These are phyloP conservation scores for Pythium vanterpoolii DNA, from an alignment of 352 stramenopile genomes.

Conservation along the genomic window DNA sequence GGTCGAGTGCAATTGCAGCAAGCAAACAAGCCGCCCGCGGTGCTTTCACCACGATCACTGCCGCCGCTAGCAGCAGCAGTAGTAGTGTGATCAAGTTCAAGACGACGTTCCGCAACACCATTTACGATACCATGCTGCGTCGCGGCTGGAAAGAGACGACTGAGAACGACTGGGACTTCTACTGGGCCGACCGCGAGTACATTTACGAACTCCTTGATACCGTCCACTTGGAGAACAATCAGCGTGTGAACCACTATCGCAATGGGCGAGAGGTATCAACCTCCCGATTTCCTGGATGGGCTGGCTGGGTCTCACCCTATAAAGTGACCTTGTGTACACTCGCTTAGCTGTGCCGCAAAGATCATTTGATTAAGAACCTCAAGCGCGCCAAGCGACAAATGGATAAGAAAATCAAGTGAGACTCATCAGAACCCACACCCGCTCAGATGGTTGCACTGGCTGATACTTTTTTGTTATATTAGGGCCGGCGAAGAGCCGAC, in stretches of 20 bases:
- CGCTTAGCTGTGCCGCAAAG: slow-evolving; percentile 86
- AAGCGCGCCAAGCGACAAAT: slow-evolving; percentile 84
- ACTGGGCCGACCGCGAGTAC: slow-evolving; percentile 88
- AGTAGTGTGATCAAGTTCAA: slow-evolving; percentile 70
- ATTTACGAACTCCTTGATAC: slow-evolving; percentile 91
- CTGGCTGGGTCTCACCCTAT: neutral
- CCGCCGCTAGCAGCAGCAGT: neutral
- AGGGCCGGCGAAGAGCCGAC: slow-evolving; percentile 45
- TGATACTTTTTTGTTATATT: neutral
- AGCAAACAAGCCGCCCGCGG: slow-evolving; percentile 1
- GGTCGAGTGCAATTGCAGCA: neutral
- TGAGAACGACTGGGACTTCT: slow-evolving; percentile 89
- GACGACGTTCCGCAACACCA: slow-evolving; percentile 90
- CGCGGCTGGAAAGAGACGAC: slow-evolving; percentile 89
- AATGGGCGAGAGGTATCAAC: slow-evolving; percentile 66
- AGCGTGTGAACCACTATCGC: slow-evolving; percentile 91
- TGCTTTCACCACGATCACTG: neutral
- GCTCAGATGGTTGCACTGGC: too few species aligned
- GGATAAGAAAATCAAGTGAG: slow-evolving; percentile 74
- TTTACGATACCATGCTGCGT: slow-evolving; percentile 88
- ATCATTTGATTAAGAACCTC: slow-evolving; percentile 95
- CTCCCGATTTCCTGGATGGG: neutral
- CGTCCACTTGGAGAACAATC: slow-evolving; percentile 72
- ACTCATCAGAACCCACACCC: neutral
- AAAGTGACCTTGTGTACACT: neutral